phyloP scores from a whole-genome alignment of 2,329 filamentous ascomycete species.

The Sporothrix phasma region DNA sequence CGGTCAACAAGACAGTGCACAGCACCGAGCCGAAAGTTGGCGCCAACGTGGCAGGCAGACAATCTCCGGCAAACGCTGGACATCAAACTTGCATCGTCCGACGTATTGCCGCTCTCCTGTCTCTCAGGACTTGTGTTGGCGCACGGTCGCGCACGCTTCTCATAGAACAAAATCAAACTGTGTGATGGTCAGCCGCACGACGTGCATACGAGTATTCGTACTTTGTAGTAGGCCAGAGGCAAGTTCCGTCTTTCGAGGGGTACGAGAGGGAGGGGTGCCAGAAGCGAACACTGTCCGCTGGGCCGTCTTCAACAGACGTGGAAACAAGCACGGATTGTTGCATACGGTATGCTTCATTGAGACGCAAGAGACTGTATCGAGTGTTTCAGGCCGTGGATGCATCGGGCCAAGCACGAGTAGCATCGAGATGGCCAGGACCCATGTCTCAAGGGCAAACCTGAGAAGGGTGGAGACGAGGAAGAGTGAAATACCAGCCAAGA shows the following conservation, averaged over 20 bases:
- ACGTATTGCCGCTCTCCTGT: no score
- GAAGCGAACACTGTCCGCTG: neutral
- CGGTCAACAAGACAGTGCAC: conserved; percentile 1
- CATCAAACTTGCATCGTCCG: no score
- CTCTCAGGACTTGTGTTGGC: no score
- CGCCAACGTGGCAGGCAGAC: neutral
- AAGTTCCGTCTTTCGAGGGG: neutral
- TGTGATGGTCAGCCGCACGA: neutral
- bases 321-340: neutral
- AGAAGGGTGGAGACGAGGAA: neutral
- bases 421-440: neutral
- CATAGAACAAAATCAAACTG: neutral
- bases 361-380: neutral
- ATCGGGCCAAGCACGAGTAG: conserved; percentile 8
- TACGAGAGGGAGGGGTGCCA: neutral
- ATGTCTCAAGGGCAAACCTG: neutral
- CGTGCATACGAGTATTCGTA: neutral
- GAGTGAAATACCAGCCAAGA: neutral
- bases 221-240: no score
- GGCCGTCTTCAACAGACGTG: neutral
- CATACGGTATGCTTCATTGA: neutral
- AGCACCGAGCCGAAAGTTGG: neutral
- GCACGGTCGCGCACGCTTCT: neutral
- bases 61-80: no score
- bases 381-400: conserved; percentile 6